Conservation (phyloP, 2,329 filamentous ascomycete genomes). For the Aspergillus glaucus region DNA sequence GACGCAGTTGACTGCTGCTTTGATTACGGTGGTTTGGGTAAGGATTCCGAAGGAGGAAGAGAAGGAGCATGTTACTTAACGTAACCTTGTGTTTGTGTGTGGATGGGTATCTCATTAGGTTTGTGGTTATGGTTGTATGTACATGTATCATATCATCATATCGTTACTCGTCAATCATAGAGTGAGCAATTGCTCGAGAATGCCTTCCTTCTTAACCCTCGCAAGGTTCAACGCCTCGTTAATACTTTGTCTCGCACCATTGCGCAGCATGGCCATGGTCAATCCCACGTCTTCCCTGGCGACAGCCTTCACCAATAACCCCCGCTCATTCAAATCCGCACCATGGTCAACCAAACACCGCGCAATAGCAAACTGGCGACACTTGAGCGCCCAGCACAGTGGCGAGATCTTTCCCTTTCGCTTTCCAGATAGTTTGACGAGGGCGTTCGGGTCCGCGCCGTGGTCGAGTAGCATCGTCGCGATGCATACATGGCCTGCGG, state of each 20-base stretch:
- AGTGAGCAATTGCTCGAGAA: too few relatives aligned
- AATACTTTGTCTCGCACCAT: background rate
- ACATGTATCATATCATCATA: too few relatives aligned
- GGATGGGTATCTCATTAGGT: too few relatives aligned
- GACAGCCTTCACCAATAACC: background rate
- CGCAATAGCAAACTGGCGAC: background rate
- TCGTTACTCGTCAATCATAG: too few relatives aligned
- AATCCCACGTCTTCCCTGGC: background rate
- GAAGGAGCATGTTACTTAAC: conserved; percentile 26
- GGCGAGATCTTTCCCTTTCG: background rate
- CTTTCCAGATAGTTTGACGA: background rate
- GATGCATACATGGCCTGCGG: background rate
- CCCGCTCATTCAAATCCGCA: background rate
- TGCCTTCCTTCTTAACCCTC: background rate
- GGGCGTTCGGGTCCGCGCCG: background rate
- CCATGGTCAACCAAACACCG: background rate
- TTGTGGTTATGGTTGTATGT: too few relatives aligned
- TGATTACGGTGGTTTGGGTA: conserved; percentile 35
- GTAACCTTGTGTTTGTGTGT: background rate
- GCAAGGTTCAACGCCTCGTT: background rate
- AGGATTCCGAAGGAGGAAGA: conserved; percentile 38
- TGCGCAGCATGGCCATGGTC: background rate
- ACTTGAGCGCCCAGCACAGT: background rate
- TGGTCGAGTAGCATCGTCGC: background rate
- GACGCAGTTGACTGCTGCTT: conserved; percentile 27